phyloP scores from a whole-genome alignment of 1,284 basidiomycete genomes.

The Ganoderma resinaceum region DNA sequence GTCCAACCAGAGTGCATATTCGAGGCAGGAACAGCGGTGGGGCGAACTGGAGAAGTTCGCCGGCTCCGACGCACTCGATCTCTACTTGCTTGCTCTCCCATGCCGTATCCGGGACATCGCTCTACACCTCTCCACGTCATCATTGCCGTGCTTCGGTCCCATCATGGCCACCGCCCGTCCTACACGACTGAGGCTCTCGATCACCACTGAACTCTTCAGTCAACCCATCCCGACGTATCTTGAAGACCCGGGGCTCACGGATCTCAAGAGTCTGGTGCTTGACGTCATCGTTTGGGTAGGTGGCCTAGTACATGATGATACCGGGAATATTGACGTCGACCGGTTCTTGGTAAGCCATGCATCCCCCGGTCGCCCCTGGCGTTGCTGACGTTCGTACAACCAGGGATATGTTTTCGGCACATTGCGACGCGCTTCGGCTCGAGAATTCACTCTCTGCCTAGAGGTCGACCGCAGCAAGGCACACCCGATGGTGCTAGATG shows the following conservation, averaged over 20 bases:
- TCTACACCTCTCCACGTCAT: background rate
- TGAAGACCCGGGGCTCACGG: background rate
- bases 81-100: slow-evolving; percentile 18
- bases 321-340: background rate
- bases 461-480: background rate
- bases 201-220: background rate
- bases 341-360: background rate
- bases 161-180: slow-evolving; percentile 3
- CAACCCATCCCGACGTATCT: background rate
- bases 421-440: background rate
- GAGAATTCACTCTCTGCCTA: background rate
- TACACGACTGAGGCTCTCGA: background rate
- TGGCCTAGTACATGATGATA: too few relatives aligned
- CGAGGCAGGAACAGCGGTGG: background rate
- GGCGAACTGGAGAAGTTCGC: slow-evolving; percentile 10
- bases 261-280: background rate
- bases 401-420: background rate
- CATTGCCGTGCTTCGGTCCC: slow-evolving; percentile 2
- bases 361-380: too few relatives aligned
- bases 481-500: background rate
- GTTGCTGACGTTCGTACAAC: background rate
- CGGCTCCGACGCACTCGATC: slow-evolving; percentile 11
- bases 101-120: slow-evolving; percentile 8
- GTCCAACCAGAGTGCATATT: background rate
- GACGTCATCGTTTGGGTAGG: background rate